Evolutionary conservation across 176 grass and related monocot species (phyloP).

Genomic region (Poa pratensis): DNA sequence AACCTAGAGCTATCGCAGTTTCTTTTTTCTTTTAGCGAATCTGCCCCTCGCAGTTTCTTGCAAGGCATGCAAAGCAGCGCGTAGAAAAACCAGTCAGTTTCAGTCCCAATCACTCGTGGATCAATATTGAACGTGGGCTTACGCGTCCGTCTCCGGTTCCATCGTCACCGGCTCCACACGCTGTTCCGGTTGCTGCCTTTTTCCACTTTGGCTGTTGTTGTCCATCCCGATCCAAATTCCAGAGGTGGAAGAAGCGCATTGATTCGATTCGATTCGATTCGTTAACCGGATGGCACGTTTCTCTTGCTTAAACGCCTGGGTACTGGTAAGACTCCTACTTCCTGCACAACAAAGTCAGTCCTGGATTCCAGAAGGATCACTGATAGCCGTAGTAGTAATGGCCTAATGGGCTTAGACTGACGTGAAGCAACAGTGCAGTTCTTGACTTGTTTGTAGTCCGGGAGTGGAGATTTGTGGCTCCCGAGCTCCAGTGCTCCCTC

Average conservation of each 20-base stretch:
- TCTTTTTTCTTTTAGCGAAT: too few species aligned
- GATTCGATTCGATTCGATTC: background rate
- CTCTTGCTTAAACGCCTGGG: slow-evolving; percentile 41
- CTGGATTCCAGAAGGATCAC: background rate
- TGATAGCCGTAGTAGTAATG: too few species aligned
- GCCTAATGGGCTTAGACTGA: background rate
- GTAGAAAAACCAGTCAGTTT: background rate
- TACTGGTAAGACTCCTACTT: background rate
- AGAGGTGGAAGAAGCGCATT: slow-evolving; percentile 9
- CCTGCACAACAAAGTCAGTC: background rate
- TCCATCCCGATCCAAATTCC: background rate
- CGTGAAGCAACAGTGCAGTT: slow-evolving; percentile 46
- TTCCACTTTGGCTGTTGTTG: background rate
- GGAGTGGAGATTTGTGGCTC: too few species aligned
- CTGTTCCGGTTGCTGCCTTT: background rate
- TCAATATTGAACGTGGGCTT: background rate
- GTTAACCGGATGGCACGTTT: slow-evolving; percentile 21
- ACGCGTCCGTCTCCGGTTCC: background rate
- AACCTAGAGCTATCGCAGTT: too few species aligned
- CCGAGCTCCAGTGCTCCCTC: too few species aligned
- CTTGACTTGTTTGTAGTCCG: too few species aligned
- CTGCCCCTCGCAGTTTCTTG: slow-evolving; percentile 21
- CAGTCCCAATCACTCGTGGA: background rate
- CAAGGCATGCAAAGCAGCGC: background rate
- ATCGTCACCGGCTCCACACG: background rate